A percentile compares a stretch with the other conserved stretches of the same genome.
Conservation (phyloP, 257 asterid genomes). For the Eustoma russellianum region DNA sequence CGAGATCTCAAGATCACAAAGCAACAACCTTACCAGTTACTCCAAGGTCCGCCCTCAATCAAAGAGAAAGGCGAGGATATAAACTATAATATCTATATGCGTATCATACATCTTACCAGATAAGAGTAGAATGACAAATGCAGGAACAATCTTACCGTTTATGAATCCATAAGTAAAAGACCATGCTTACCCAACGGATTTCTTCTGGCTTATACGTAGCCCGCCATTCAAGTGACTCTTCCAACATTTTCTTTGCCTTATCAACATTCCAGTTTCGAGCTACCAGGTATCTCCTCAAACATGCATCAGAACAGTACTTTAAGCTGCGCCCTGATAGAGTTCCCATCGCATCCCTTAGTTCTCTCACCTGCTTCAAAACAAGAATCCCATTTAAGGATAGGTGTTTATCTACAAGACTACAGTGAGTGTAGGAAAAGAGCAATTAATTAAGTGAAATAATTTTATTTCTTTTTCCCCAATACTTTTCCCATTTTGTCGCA, state of each 20-base stretch:
- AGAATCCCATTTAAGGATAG: neutral
- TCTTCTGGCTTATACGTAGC: conserved; percentile 71
- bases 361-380: conserved; percentile 35
- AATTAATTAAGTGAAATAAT: neutral
- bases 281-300: conserved; percentile 61
- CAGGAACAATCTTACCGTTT: too few species aligned
- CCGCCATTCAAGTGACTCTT: conserved; percentile 72
- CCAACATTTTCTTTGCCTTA: conserved; percentile 70
- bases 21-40: too few species aligned
- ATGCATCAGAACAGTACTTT: conserved; percentile 51
- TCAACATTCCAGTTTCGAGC: conserved; percentile 77
- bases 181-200: conserved; percentile 64
- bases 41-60: too few species aligned
- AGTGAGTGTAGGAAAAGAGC: neutral
- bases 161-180: too few species aligned
- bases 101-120: too few species aligned
- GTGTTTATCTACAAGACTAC: neutral
- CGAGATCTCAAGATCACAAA: too few species aligned
- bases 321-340: conserved; percentile 52
- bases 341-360: conserved; percentile 49
- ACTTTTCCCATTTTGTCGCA: neutral
- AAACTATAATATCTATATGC: too few species aligned
- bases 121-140: too few species aligned
- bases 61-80: too few species aligned
- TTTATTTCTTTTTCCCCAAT: neutral